Base-by-base conservation (phyloP, 148 eudicot species). In the Vaccinium corymbosum region DNA sequence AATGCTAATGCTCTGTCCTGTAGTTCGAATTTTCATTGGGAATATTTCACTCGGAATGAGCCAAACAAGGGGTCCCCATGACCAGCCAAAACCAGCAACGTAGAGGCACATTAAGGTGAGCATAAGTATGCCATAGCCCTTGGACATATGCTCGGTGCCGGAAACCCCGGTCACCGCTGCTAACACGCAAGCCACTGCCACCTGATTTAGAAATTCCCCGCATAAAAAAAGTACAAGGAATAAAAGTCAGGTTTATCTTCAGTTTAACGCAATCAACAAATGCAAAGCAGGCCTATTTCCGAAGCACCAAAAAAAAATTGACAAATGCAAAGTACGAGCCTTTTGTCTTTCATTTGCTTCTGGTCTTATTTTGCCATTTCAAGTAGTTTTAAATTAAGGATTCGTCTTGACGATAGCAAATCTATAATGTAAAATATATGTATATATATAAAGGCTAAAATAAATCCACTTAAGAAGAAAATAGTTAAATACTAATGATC, bases 11-110 rank as follows among this genome's bases (percentile, higher is more conserved):
- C 93, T 90, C 59, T 89, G 91, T 35, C 94, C 94, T 9, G 89
- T 88, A n/a, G 90, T 70, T 15, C 94, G 82, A 49, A 92, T 89
- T 50, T 88, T 86, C 82, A 92, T 71, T 0, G 94, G 94, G 49
- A 88, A 92, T 46, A 92, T 92, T 85, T 92, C 94, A 62, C 94
- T 92, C 0, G 94, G 93, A 29, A 92, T 71, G n/a, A 92, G 91
- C 90, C 90, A 90, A n/a, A 81, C 85, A 7, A 92, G 86, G 15
- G 93, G 92, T 20, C 94, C 94, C 94, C 93, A 92, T 1, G 94
- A 92, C 93, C 93, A 90, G 25, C 93, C 94, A 51, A 89, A 92
- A n/a, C 90, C 94, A 48, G 93, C 90, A 42, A 90, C 90, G 72
- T 92, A 92, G 19, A 86, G 42, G 85, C 94, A 92, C 94, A 92